phyloP scores from a whole-genome alignment of 2,329 filamentous ascomycete genomes.

The Dryadomyces quercus-mongolicae region DNA sequence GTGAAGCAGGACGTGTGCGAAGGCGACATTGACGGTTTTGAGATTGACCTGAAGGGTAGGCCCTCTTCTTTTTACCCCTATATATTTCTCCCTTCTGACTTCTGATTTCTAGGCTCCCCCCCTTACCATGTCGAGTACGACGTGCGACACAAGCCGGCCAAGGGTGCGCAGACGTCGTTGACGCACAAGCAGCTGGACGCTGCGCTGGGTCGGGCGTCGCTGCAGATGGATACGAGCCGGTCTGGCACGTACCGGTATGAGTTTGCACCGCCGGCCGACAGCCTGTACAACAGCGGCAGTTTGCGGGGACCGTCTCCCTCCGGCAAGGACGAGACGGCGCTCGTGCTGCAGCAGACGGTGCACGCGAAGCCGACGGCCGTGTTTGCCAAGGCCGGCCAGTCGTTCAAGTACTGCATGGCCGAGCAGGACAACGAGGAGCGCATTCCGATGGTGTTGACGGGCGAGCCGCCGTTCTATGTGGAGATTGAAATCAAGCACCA shows the following conservation, averaged over 20 bases:
- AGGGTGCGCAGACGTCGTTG: conserved; percentile 47
- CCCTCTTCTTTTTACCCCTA: neutral
- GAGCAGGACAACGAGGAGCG: conserved; percentile 72
- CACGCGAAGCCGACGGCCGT: conserved; percentile 70
- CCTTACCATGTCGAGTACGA: conserved; percentile 80
- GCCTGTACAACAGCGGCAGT: conserved; percentile 57
- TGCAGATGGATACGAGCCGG: conserved; percentile 76
- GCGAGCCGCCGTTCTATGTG: conserved; percentile 75
- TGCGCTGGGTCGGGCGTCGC: conserved; percentile 60
- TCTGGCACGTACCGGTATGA: conserved; percentile 77
- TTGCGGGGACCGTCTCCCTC: neutral
- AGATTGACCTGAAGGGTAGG: conserved; percentile 66
- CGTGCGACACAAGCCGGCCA: conserved; percentile 54
- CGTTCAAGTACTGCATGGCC: conserved; percentile 89
- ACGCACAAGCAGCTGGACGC: conserved; percentile 65
- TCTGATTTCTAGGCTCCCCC: conserved; percentile 44
- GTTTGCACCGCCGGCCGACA: conserved; percentile 73
- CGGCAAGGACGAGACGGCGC: conserved; percentile 1
- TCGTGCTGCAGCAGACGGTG: conserved; percentile 71
- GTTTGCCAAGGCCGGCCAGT: conserved; percentile 79
- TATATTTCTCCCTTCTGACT: neutral
- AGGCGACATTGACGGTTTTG: conserved; percentile 82
- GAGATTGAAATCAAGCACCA: conserved; percentile 93
- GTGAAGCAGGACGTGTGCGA: conserved; percentile 80
- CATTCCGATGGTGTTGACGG: conserved; percentile 77